Percentiles rank a stretch among this genome's conserved stretches.
phyloP scores from a whole-genome alignment of 495 filamentous ascomycete species.

The Bacidia rubella region DNA sequence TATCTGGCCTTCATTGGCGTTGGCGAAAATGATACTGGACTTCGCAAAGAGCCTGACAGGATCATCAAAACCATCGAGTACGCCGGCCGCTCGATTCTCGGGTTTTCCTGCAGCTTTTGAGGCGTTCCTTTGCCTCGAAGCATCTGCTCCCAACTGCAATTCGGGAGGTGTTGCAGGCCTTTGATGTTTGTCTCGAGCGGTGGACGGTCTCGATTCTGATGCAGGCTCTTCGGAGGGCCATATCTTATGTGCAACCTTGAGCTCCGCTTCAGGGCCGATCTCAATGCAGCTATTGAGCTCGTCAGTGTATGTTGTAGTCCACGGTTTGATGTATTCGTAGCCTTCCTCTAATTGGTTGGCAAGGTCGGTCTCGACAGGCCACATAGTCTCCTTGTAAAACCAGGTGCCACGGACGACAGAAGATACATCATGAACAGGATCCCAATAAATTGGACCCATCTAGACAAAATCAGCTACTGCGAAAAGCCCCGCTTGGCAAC shows the following conservation, averaged over 20 bases:
- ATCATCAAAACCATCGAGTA: slow-evolving; percentile 11
- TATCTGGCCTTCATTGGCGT: slow-evolving; percentile 60
- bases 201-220: slow-evolving; percentile 23
- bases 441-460: slow-evolving; percentile 99
- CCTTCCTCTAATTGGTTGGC: slow-evolving; percentile 87
- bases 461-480: slow-evolving; percentile 45
- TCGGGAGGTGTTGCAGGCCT: slow-evolving; percentile 4
- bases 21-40: slow-evolving; percentile 72
- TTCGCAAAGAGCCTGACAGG: slow-evolving; percentile 38
- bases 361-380: slow-evolving; percentile 73
- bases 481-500: not conserved
- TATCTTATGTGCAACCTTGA: slow-evolving; percentile 71
- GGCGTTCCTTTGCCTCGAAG: slow-evolving; percentile 9
- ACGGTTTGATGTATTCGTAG: slow-evolving; percentile 72
- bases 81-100: slow-evolving; percentile 32
- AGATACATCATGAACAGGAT: slow-evolving; percentile 80
- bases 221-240: slow-evolving; percentile 47
- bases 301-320: slow-evolving; percentile 87
- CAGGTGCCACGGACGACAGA: slow-evolving; percentile 77
- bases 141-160: slow-evolving; percentile 8
- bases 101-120: slow-evolving; percentile 16
- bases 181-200: slow-evolving; percentile 17
- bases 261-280: slow-evolving; percentile 77
- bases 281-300: slow-evolving; percentile 85
- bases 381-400: slow-evolving; percentile 94